A percentile compares a stretch with the other conserved stretches of the same genome.
Evolutionary conservation across 2,329 filamentous ascomycete genomes (phyloP).

Genomic region (Aspergillus fischeri): DNA sequence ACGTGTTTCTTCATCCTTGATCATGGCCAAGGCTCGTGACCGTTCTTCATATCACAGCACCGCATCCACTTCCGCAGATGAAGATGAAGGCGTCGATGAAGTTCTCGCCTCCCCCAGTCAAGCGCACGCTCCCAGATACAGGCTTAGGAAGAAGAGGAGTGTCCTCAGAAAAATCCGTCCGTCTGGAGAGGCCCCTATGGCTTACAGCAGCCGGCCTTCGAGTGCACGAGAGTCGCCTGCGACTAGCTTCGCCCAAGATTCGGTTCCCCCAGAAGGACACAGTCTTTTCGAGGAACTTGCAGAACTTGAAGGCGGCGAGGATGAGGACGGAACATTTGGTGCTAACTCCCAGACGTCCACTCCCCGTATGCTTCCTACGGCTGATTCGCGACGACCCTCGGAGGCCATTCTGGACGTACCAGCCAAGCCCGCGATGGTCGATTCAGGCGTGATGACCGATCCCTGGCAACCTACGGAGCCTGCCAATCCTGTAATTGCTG

Average conservation of each 20-base stretch:
- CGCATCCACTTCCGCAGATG: slow-evolving; percentile 78
- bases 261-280: slow-evolving; percentile 56
- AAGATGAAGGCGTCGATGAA: slow-evolving; percentile 59
- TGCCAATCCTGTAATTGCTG: slow-evolving; percentile 17
- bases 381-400: slow-evolving; percentile 30
- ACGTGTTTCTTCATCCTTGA: slow-evolving; percentile 33
- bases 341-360: slow-evolving; percentile 37
- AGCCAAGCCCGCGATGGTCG: slow-evolving; percentile 48
- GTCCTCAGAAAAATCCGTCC: slow-evolving; percentile 55
- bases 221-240: slow-evolving; percentile 51
- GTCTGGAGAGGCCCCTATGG: slow-evolving; percentile 43
- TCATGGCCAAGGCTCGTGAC: slow-evolving; percentile 49
- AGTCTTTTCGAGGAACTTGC: slow-evolving; percentile 89
- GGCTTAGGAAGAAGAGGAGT: slow-evolving; percentile 65
- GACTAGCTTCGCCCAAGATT: slow-evolving; percentile 46
- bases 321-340: slow-evolving; percentile 60
- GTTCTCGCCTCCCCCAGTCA: slow-evolving; percentile 64
- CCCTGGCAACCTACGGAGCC: slow-evolving; percentile 44
- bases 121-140: slow-evolving; percentile 65
- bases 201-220: slow-evolving; percentile 35
- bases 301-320: slow-evolving; percentile 67
- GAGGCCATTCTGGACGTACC: slow-evolving; percentile 21
- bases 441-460: slow-evolving; percentile 61
- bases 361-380: slow-evolving; percentile 30
- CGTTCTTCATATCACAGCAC: slow-evolving; percentile 77